phyloP scores from a whole-genome alignment of 225 moss, liverwort and hornwort species.

The Lunularia cruciata region DNA sequence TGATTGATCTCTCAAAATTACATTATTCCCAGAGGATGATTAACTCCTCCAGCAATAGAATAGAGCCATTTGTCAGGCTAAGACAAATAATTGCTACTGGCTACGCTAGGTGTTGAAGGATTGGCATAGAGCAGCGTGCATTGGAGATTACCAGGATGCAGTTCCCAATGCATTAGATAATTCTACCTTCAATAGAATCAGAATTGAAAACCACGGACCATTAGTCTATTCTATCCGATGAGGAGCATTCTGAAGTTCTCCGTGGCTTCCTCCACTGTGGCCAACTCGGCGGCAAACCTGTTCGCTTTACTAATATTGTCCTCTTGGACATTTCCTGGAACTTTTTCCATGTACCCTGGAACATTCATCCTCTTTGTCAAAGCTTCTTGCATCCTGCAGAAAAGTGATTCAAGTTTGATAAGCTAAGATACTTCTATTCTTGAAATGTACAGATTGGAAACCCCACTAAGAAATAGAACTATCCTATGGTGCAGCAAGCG shows the following conservation, averaged over 20 bases:
- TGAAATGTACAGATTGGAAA: no score
- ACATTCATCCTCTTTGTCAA: slow-evolving; percentile 56
- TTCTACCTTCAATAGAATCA: neutral
- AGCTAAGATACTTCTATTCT: no score
- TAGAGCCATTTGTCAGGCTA: neutral
- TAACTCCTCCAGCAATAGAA: neutral
- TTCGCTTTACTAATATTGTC: slow-evolving; percentile 54
- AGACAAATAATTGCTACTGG: neutral
- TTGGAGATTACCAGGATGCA: neutral
- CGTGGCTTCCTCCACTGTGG: slow-evolving; percentile 56
- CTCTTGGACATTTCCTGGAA: slow-evolving; percentile 52
- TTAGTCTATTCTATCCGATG: neutral
- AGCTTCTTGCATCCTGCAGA: slow-evolving; percentile 56
- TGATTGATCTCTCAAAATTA: neutral
- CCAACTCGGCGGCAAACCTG: slow-evolving; percentile 65
- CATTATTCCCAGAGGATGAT: neutral
- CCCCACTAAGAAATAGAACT: no score
- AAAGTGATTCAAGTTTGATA: no score
- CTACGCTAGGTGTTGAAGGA: neutral
- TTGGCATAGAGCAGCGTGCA: neutral
- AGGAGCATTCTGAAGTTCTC: slow-evolving; percentile 64
- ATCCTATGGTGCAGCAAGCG: no score
- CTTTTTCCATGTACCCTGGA: slow-evolving; percentile 70
- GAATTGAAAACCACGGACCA: neutral
- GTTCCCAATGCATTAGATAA: neutral